phyloP scores from a whole-genome alignment of 805 yeast species.

The Sungouiella blattae region DNA sequence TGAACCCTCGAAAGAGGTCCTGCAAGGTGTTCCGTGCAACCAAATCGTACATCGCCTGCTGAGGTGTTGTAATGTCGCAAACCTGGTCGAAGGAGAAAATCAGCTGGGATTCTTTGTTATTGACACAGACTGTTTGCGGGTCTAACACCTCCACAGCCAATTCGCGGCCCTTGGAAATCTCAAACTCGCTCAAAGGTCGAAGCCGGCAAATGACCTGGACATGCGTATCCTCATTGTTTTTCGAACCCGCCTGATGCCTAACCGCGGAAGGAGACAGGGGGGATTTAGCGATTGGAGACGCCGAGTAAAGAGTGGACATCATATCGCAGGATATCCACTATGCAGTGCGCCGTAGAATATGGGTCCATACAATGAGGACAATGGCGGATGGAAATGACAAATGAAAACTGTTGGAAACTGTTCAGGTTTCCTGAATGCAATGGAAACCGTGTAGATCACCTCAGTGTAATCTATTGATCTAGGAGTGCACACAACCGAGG shows the following conservation, averaged over 20 bases:
- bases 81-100: constrained; percentile 63
- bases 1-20: constrained; percentile 70
- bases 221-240: constrained; percentile 19
- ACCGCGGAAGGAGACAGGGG: constrained; percentile 2
- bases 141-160: constrained; percentile 17
- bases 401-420: too few species aligned
- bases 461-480: too few species aligned
- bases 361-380: too few species aligned
- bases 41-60: constrained; percentile 55
- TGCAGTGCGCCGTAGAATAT: too few species aligned
- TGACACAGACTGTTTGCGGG: constrained; percentile 23
- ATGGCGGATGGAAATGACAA: too few species aligned
- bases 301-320: constrained; percentile 1
- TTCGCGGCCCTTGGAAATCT: constrained; percentile 17
- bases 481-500: too few species aligned
- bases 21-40: constrained; percentile 61
- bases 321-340: too few species aligned
- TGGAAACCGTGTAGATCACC: too few species aligned
- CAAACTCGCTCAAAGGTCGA: constrained; percentile 51
- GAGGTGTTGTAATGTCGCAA: constrained; percentile 50
- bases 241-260: background rate
- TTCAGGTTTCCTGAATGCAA: too few species aligned
- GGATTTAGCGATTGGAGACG: constrained; percentile 9
- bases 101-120: constrained; percentile 24
- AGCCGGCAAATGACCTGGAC: constrained; percentile 72